Conservation (phyloP, 1,284 basidiomycete species). For the Pascua sp. region DNA sequence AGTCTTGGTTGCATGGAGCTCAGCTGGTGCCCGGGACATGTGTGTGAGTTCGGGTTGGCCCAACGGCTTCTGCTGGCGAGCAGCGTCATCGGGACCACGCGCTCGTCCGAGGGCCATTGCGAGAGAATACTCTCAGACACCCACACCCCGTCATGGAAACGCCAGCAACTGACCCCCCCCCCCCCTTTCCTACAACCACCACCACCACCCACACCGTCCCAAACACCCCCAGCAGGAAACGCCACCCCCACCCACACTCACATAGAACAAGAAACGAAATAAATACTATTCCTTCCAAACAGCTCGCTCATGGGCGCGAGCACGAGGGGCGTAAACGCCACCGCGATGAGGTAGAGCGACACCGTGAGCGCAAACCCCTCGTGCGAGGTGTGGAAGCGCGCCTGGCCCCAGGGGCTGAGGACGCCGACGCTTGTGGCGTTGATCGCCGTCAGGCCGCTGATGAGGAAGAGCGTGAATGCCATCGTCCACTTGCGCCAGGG, state of each 20-base stretch:
- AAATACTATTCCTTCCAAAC: conserved; percentile 39
- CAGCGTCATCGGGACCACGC: too few species aligned
- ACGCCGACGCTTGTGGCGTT: conserved; percentile 30
- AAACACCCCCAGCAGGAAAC: too few species aligned
- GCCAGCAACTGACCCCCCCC: too few species aligned
- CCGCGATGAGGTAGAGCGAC: conserved; percentile 31
- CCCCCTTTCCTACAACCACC: too few species aligned
- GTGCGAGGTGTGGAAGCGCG: conserved; percentile 28
- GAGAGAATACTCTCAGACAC: too few species aligned
- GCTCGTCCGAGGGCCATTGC: too few species aligned
- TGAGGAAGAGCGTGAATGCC: conserved; percentile 24
- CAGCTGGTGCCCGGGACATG: too few species aligned
- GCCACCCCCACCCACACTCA: conserved; percentile 25
- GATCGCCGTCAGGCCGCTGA: conserved; percentile 27
- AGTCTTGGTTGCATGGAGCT: too few species aligned
- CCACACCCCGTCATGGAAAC: too few species aligned
- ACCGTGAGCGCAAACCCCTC: conserved; percentile 24
- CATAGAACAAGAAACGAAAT: conserved; percentile 39
- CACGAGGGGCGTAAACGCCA: conserved; percentile 39
- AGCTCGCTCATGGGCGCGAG: conserved; percentile 45
- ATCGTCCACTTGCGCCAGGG: conserved; percentile 26
- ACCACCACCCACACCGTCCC: too few species aligned
- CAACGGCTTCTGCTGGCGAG: too few species aligned
- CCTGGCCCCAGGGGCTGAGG: conserved; percentile 28
- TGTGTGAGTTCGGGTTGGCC: too few species aligned